Percentiles rank a stretch among this genome's conserved stretches.
Evolutionary conservation across 2,329 filamentous ascomycete genomes (phyloP).

Genomic region (Alternaria tenuissima): DNA sequence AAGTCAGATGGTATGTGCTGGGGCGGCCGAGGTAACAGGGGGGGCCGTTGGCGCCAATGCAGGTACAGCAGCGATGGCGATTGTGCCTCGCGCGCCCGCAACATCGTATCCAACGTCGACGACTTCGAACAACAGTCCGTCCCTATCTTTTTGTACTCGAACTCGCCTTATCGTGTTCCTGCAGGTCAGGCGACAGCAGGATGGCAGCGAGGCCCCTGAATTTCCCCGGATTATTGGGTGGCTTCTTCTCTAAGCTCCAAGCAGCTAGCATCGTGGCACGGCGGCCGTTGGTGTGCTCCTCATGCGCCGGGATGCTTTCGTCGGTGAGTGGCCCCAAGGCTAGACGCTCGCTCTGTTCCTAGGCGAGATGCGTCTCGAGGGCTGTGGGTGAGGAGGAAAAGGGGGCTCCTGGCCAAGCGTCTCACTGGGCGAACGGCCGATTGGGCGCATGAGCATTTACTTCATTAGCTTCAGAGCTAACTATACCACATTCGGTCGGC

Average conservation of each 20-base stretch:
- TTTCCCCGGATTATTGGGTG: conserved; percentile 48
- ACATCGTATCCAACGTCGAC: conserved; percentile 9
- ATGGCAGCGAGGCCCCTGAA: conserved; percentile 42
- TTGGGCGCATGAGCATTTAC: conserved; percentile 29
- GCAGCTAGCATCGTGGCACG: conserved; percentile 28
- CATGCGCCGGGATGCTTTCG: conserved; percentile 28
- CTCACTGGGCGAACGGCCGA: conserved; percentile 28
- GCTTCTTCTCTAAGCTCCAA: conserved; percentile 24
- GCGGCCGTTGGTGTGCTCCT: conserved; percentile 33
- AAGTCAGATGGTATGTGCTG: conserved; percentile 13
- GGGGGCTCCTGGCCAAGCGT: conserved; percentile 24
- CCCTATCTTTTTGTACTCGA: conserved; percentile 13
- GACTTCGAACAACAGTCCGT: conserved; percentile 4
- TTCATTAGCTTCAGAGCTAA: conserved; percentile 32
- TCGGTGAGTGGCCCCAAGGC: conserved; percentile 21
- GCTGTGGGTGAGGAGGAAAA: conserved; percentile 20
- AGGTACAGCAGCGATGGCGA: background rate
- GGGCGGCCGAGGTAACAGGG: conserved; percentile 13
- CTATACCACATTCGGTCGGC: conserved; percentile 30
- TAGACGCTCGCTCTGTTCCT: conserved; percentile 19
- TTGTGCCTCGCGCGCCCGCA: background rate
- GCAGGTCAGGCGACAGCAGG: conserved; percentile 4
- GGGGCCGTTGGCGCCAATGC: conserved; percentile 3
- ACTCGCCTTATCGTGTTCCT: background rate
- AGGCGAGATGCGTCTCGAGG: conserved; percentile 17